Conservation (phyloP, 306 rosid species). For the Cucurbita maxima region DNA sequence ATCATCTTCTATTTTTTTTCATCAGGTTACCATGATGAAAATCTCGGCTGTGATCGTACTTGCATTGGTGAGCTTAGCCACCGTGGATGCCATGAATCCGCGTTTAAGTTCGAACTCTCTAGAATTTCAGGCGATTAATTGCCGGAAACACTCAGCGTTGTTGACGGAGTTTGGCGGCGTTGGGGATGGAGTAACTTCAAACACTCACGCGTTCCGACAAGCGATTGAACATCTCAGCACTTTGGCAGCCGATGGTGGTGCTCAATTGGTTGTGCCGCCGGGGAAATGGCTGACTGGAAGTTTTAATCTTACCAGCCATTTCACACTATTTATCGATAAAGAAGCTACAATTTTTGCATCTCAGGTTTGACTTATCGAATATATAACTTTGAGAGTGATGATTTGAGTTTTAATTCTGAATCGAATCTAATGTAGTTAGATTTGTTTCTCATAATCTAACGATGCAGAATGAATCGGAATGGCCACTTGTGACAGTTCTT, state of each 20-base stretch:
- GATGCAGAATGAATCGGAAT: slow-evolving; percentile 43
- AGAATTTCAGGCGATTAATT: slow-evolving; percentile 24
- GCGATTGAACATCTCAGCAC: slow-evolving; percentile 46
- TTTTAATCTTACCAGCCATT: slow-evolving; percentile 79
- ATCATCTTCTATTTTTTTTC: not conserved
- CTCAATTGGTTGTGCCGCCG: slow-evolving; percentile 64
- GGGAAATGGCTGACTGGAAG: slow-evolving; percentile 93
- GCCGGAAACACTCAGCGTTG: slow-evolving; percentile 52
- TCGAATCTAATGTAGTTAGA: too few species aligned
- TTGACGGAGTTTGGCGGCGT: slow-evolving; percentile 70
- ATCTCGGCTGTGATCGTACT: not conserved
- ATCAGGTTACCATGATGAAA: not conserved
- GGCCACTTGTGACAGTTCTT: slow-evolving; percentile 27
- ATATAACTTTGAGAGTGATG: too few species aligned
- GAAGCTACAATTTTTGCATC: slow-evolving; percentile 73
- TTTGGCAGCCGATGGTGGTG: slow-evolving; percentile 47
- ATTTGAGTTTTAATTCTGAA: too few species aligned
- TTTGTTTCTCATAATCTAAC: not conserved
- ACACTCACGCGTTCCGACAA: slow-evolving; percentile 46
- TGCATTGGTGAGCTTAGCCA: not conserved
- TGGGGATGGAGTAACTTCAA: slow-evolving; percentile 63
- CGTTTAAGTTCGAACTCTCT: not conserved
- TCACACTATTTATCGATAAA: slow-evolving; percentile 65
- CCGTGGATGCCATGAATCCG: not conserved
- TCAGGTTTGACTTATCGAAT: slow-evolving; percentile 28